phyloP scores from a whole-genome alignment of 1,284 basidiomycete species.

The Moesziomyces aphidis region DNA sequence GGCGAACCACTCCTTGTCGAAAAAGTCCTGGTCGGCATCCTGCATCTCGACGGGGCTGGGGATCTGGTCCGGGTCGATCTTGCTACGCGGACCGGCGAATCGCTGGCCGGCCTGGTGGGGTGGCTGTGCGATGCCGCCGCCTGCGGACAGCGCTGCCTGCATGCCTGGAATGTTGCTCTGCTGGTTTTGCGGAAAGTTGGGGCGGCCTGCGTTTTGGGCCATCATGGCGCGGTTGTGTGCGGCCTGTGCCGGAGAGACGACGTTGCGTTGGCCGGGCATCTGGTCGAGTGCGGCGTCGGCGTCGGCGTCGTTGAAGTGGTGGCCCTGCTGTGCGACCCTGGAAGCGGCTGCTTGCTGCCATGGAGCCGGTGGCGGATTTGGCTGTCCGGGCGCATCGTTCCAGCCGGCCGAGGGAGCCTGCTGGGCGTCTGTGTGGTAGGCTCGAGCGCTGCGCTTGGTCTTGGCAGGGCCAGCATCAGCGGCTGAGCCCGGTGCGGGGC shows the following conservation, averaged over 20 bases:
- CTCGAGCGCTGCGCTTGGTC: slow-evolving; percentile 65
- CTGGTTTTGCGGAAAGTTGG: slow-evolving; percentile 34
- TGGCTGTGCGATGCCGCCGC: slow-evolving; percentile 63
- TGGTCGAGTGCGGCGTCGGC: slow-evolving; percentile 62
- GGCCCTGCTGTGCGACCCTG: slow-evolving; percentile 50
- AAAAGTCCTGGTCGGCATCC: slow-evolving; percentile 84
- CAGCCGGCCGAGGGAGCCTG: slow-evolving; percentile 44
- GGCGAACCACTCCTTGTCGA: slow-evolving; percentile 80
- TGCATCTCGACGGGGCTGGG: slow-evolving; percentile 89
- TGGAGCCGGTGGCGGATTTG: slow-evolving; percentile 52
- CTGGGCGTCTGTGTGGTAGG: slow-evolving; percentile 64
- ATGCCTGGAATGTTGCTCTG: slow-evolving; percentile 40
- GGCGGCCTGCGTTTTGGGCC: slow-evolving; percentile 21
- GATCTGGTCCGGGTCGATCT: slow-evolving; percentile 90
- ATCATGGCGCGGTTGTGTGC: slow-evolving; percentile 61
- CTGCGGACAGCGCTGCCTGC: slow-evolving; percentile 34
- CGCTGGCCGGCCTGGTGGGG: slow-evolving; percentile 69
- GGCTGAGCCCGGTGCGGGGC: slow-evolving; percentile 16
- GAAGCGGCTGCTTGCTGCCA: slow-evolving; percentile 64
- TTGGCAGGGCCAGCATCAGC: slow-evolving; percentile 48
- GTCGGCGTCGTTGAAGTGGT: slow-evolving; percentile 36
- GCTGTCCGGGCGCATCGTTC: slow-evolving; percentile 61
- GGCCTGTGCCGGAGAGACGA: slow-evolving; percentile 58
- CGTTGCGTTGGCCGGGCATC: slow-evolving; percentile 64
- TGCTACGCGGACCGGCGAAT: slow-evolving; percentile 75